Conservation (phyloP, 1,139 yeast species). For the Zygosaccharomyces sapae region DNA sequence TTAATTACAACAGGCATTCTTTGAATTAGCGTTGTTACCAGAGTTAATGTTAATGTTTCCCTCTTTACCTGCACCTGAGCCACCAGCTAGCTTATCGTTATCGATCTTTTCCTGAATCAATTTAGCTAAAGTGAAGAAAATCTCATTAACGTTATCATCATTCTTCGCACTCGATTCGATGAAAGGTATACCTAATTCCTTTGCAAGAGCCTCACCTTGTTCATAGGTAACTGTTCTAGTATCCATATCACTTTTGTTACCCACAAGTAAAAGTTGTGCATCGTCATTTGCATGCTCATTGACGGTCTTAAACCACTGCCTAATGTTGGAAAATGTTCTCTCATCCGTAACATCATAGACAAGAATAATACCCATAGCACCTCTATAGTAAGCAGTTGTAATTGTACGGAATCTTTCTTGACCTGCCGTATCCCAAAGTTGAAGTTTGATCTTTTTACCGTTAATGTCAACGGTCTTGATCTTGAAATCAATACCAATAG, state of each 20-base stretch:
- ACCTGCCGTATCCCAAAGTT: slow-evolving; percentile 99
- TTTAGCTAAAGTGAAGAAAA: slow-evolving; percentile 87
- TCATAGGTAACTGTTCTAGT: slow-evolving; percentile 77
- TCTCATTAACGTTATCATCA: slow-evolving; percentile 84
- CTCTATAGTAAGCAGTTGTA: slow-evolving; percentile 96
- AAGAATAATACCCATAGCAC: slow-evolving; percentile 96
- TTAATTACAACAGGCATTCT: slow-evolving; percentile 29
- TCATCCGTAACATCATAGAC: slow-evolving; percentile 97
- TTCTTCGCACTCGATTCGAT: slow-evolving; percentile 95
- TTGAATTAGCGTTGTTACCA: slow-evolving; percentile 18
- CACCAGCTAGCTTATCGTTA: slow-evolving; percentile 35
- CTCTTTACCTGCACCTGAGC: slow-evolving; percentile 26
- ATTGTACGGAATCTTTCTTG: slow-evolving; percentile 97
- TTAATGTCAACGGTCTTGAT: slow-evolving; percentile 93
- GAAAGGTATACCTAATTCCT: slow-evolving; percentile 82
- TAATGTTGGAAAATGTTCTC: slow-evolving; percentile 76
- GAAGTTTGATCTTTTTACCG: slow-evolving; percentile 88
- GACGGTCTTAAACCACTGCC: slow-evolving; percentile 92
- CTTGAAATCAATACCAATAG: slow-evolving; percentile 97
- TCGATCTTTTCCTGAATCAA: slow-evolving; percentile 74
- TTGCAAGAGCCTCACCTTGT: slow-evolving; percentile 88
- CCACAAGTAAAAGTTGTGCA: slow-evolving; percentile 89
- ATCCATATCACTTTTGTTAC: slow-evolving; percentile 82
- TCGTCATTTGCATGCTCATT: slow-evolving; percentile 95
- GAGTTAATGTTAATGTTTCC: slow-evolving; percentile 36